Evolutionary conservation across 495 filamentous ascomycete species (phyloP).

Genomic region (Xylaria grammica): DNA sequence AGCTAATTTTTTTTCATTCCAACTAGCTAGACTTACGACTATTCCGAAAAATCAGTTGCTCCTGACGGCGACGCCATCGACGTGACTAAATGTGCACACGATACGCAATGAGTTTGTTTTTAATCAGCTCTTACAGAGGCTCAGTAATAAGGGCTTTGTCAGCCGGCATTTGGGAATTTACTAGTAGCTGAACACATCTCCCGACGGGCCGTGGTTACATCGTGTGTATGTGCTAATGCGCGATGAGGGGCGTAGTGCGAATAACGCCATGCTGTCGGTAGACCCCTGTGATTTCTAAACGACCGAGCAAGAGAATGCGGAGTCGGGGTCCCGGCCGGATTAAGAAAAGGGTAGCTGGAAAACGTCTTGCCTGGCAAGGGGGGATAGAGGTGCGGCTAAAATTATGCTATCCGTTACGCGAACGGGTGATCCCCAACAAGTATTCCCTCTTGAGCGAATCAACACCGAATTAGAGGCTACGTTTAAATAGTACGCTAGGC

Average conservation of each 20-base stretch:
- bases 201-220: conserved; percentile 8
- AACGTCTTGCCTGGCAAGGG: no score
- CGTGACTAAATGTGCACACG: background rate
- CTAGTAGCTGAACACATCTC: background rate
- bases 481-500: no score
- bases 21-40: background rate
- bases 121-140: background rate
- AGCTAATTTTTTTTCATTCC: background rate
- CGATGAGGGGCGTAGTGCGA: background rate
- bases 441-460: no score
- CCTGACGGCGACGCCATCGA: background rate
- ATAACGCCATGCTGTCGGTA: no score
- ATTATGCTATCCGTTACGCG: no score
- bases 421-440: no score
- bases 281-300: no score
- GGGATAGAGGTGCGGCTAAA: no score
- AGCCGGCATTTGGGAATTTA: conserved; percentile 14
- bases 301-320: no score
- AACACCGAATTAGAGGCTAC: no score
- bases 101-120: background rate
- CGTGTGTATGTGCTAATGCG: background rate
- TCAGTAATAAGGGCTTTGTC: conserved; percentile 9
- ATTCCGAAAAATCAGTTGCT: background rate
- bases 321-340: no score
- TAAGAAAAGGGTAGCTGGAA: no score